Base-by-base conservation (phyloP, 208 protist genomes). In the Acanthamoeba sp. region DNA sequence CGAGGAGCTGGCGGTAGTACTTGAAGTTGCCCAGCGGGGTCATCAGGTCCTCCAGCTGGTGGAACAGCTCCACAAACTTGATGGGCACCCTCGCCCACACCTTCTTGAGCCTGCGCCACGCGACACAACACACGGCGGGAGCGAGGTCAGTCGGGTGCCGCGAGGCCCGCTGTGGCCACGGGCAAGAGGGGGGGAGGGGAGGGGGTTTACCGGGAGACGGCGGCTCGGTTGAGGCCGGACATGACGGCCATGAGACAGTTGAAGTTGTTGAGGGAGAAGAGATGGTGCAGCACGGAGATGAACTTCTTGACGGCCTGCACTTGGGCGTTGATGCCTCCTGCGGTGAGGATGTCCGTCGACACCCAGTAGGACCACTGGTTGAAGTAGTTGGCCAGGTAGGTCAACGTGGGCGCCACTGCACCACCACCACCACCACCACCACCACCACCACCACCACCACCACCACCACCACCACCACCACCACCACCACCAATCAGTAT, bases 211-310 rank as follows among this genome's bases (percentile, higher is more conserved):
- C 59, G 59, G 18, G 59, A 66, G n/a, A 66, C 59, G n/a, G 59
- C 4, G 59, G 59, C 59, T 66, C 59, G 59, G 59, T 66, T 66
- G 59, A 66, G 59, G 59, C 59, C 59, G n/a, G 59, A 66, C 59
- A 66, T 66, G 59, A 66, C 59, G 59, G 59, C 59, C 59, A 66
- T 66, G n/a, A 66, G 59, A 66, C 7, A 66, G n/a, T 66, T 66
- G n/a, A 66, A 66, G 59, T 66, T 66, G 59, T 66, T 66, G 59
- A 66, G 59, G n/a, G 59, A 66, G 59, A 66, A 66, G 59, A 66
- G 59, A 14, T 66, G 59, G 59, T 32, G 20, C 27, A 66, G 59
- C n/a, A 66, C 59, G 59, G 59, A 66, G 59, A 66, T 66, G 59
- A 66, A 66, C 59, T 66, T 66, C 59, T 66, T 66, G 7, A 66